A percentile compares a stretch with the other conserved stretches of the same genome.
Evolutionary conservation across 352 stramenopile species (phyloP).

Genomic region (Peronospora belbahrii): DNA sequence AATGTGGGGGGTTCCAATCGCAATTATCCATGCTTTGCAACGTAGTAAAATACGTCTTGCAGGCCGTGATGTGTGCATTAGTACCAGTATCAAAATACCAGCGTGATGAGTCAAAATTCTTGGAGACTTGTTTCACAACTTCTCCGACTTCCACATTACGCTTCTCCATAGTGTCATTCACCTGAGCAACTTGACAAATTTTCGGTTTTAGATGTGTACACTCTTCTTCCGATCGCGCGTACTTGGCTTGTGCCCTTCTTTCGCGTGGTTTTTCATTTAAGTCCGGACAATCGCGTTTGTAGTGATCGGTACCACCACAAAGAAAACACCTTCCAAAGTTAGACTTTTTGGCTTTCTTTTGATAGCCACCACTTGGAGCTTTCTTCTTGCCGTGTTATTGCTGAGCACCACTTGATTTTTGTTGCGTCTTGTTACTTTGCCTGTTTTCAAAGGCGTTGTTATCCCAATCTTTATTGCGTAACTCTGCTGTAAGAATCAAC

Average conservation of each 20-base stretch:
- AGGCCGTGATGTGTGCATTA: background rate
- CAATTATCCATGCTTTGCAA: background rate
- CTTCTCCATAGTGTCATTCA: no score
- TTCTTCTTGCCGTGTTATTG: background rate
- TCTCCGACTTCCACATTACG: background rate
- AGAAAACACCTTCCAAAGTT: background rate
- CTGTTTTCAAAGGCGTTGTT: slow-evolving; percentile 4
- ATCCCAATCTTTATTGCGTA: slow-evolving; percentile 3
- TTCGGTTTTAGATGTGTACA: no score
- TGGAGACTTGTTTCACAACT: no score
- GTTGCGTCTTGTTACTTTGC: background rate
- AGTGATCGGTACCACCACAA: background rate
- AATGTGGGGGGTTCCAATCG: background rate
- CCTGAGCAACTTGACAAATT: no score
- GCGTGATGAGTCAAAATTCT: no score
- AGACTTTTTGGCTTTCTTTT: background rate
- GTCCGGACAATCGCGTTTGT: background rate
- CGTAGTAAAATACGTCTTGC: background rate
- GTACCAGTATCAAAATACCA: background rate
- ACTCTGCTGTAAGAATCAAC: slow-evolving; percentile 3
- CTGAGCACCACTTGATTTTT: background rate
- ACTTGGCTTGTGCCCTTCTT: background rate
- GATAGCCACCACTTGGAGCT: background rate
- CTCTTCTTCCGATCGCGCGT: background rate
- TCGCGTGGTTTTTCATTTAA: background rate